phyloP scores from a whole-genome alignment of 2,329 filamentous ascomycete species.

The Calonectria honghensis region DNA sequence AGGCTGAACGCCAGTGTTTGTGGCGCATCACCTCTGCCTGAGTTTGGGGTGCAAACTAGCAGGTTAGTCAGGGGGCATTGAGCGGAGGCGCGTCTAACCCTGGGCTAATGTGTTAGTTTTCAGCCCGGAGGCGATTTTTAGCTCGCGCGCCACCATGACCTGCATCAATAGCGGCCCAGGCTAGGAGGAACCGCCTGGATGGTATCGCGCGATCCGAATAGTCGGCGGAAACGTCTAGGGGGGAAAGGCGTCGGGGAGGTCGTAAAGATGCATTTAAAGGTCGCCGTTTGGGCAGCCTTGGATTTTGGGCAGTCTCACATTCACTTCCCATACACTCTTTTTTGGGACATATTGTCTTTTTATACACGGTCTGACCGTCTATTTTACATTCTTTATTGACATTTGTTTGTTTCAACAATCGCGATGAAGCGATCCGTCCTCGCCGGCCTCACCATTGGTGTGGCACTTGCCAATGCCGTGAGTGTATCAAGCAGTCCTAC shows the following conservation, averaged over 20 bases:
- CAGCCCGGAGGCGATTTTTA: background rate
- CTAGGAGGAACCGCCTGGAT: constrained; percentile 3
- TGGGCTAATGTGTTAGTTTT: background rate
- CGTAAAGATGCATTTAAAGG: constrained; percentile 3
- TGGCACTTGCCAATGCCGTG: background rate
- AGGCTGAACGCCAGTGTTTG: background rate
- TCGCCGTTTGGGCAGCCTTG: background rate
- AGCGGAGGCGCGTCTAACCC: background rate
- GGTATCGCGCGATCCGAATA: background rate
- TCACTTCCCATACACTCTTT: background rate
- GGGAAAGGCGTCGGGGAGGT: background rate
- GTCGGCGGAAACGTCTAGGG: background rate
- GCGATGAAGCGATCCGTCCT: constrained; percentile 2
- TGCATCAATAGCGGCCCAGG: background rate
- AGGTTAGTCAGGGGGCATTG: constrained; percentile 5
- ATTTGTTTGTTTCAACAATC: background rate
- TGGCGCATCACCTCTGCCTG: background rate
- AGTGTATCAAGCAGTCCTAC: too few relatives aligned
- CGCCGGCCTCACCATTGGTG: background rate
- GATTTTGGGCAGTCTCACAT: background rate
- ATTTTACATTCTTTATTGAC: background rate
- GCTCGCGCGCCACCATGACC: background rate
- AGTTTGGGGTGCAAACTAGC: background rate
- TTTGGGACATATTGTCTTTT: background rate
- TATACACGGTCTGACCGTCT: background rate